Evolutionary conservation across 257 asterid genomes (phyloP).

Genomic region (Solanum arcanum): DNA sequence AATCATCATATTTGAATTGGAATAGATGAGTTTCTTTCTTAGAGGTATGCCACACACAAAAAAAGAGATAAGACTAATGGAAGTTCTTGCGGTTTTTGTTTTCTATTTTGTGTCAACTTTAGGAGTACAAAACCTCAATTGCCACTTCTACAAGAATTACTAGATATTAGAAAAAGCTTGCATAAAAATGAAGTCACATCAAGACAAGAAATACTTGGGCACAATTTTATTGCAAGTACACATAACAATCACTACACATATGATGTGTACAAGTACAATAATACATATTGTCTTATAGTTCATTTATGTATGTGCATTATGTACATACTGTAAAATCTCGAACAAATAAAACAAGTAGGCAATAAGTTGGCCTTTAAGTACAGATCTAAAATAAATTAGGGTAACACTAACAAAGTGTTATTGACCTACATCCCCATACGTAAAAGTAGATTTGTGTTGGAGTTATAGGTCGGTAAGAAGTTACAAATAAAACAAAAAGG

Average conservation of each 20-base stretch:
- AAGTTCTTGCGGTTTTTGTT: background rate
- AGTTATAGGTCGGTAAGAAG: background rate
- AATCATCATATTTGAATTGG: background rate
- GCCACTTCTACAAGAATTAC: background rate
- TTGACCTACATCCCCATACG: background rate
- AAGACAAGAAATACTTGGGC: background rate
- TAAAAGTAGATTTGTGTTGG: background rate
- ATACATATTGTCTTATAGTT: background rate
- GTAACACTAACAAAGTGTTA: background rate
- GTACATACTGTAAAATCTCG: background rate
- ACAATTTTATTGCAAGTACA: background rate
- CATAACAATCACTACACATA: background rate
- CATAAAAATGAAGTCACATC: background rate
- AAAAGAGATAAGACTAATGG: background rate
- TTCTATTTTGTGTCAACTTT: background rate
- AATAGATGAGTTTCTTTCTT: background rate
- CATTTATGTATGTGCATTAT: background rate
- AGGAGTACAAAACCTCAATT: background rate
- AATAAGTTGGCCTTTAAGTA: background rate
- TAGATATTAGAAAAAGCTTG: background rate
- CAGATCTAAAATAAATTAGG: background rate
- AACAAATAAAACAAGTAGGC: background rate
- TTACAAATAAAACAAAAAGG: background rate
- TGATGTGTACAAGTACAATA: background rate
- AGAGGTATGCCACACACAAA: background rate